Evolutionary conservation across 495 filamentous ascomycete genomes (phyloP), one percentile per base, ranked within the genome.

Genomic region (Xylaria grammica): DNA sequence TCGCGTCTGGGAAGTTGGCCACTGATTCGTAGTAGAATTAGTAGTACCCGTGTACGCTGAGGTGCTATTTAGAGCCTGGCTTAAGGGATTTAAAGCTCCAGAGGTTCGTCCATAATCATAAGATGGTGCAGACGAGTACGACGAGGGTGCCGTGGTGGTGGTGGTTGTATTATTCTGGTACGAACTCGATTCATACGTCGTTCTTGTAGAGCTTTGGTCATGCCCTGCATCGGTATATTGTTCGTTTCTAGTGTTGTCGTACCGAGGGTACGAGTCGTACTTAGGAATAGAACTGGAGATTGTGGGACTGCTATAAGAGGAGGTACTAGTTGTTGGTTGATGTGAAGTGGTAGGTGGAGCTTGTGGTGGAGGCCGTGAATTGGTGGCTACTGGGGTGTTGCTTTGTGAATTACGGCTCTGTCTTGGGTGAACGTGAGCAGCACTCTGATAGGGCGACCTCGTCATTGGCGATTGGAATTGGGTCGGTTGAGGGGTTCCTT

Each of bases 161-260:
- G 40, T 36, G n/a, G n/a, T n/a, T 44, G 63, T 20, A 40, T 19
- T 51, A 20, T 67, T 40, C 42, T 70, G 70, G 60, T 74, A 73
- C 15, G 72, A 65, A 34, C 62, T 67, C 30, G 72, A 62, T 11
- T 72, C 57, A 53, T 74, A 74, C 10, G 72, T 30, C 44, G 73
- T 62, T 32, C 65, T 63, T 36, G 69, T 61, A 24, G 72, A 52
- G 24, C 24, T 45, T 13, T 72, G 64, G 13, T 70, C 67, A 26
- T 58, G 65, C 29, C 29, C 66, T 38, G 53, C 17, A 68, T 68
- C 60, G 8, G 50, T 46, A 62, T 72, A 72, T 26, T 69, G 70
- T 15, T 62, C 30, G 48, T 58, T 67, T 51, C 52, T 36, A 40
- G 45, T 57, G 7, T 57, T 72, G 29, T 69, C 64, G 34, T 74